Evolutionary conservation across 2,329 filamentous ascomycete genomes (phyloP).

Genomic region (Plectosphaerella sp.): DNA sequence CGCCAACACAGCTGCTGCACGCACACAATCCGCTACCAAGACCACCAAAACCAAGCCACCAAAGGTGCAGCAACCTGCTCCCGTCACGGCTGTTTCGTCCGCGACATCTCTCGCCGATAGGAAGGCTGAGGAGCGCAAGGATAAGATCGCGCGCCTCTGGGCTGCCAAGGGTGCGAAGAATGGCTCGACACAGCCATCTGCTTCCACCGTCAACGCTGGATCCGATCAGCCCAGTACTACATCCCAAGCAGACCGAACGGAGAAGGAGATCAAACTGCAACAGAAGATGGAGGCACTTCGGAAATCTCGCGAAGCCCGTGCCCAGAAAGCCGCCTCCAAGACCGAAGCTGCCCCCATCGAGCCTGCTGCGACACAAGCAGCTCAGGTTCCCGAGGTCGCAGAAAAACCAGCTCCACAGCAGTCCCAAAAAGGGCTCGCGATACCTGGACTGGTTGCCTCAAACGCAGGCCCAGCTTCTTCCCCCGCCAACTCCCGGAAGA

Average conservation of each 20-base stretch:
- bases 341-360: slow-evolving; percentile 2
- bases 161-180: slow-evolving; percentile 55
- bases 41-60: neutral
- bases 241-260: slow-evolving; percentile 35
- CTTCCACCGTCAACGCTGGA: neutral
- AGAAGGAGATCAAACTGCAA: slow-evolving; percentile 70
- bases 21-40: too few species aligned
- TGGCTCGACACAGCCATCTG: slow-evolving; percentile 5
- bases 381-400: neutral
- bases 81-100: slow-evolving; percentile 9
- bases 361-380: slow-evolving; percentile 8
- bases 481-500: slow-evolving; percentile 28
- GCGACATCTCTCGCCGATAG: neutral
- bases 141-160: slow-evolving; percentile 70
- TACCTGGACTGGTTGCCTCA: too few species aligned
- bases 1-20: too few species aligned
- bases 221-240: slow-evolving; percentile 5
- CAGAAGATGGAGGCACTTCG: slow-evolving; percentile 75
- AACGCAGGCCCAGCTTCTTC: slow-evolving; percentile 9
- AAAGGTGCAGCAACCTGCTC: neutral
- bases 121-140: slow-evolving; percentile 61
- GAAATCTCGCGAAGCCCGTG: slow-evolving; percentile 45
- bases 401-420: too few species aligned
- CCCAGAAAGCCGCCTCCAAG: slow-evolving; percentile 26
- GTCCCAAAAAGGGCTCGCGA: too few species aligned